phyloP scores from a whole-genome alignment of 176 grass and related monocot genomes.

The Carex pumila region DNA sequence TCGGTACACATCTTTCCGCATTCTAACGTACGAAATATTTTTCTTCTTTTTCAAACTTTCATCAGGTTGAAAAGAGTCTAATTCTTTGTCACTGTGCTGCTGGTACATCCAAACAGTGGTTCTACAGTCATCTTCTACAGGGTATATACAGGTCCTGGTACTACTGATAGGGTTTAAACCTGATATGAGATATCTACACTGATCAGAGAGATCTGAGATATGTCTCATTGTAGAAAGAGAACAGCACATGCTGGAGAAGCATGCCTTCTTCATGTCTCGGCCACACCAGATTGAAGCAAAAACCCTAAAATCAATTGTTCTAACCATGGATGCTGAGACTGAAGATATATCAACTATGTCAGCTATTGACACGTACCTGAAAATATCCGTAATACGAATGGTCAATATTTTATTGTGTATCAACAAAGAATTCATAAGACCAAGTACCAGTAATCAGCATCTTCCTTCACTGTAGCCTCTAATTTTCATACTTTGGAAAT shows the following conservation, averaged over 20 bases:
- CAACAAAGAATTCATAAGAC: not conserved
- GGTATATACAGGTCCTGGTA: constrained; percentile 50
- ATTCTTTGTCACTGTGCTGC: constrained; percentile 35
- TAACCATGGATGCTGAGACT: constrained; percentile 39
- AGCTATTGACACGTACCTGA: constrained; percentile 79
- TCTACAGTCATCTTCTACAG: constrained; percentile 74
- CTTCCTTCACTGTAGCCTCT: too few species aligned
- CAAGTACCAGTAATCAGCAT: too few species aligned
- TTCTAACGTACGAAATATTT: constrained; percentile 63
- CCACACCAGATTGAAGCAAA: constrained; percentile 72
- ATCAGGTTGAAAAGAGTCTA: constrained; percentile 89
- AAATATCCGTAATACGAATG: constrained; percentile 9
- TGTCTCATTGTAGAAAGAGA: constrained; percentile 44
- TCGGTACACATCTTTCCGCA: constrained; percentile 62
- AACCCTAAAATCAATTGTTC: constrained; percentile 80
- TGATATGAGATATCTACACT: constrained; percentile 62
- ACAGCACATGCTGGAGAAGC: constrained; percentile 58
- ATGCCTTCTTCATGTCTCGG: constrained; percentile 55
- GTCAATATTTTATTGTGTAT: not conserved
- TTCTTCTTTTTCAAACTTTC: constrained; percentile 67
- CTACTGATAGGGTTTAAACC: constrained; percentile 36
- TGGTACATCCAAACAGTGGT: constrained; percentile 87
- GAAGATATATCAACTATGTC: constrained; percentile 78
- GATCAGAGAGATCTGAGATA: constrained; percentile 37
- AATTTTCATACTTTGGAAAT: not conserved